Conservation (phyloP, 768 basidiomycete genomes). For the Leccinellum rugosiceps region DNA sequence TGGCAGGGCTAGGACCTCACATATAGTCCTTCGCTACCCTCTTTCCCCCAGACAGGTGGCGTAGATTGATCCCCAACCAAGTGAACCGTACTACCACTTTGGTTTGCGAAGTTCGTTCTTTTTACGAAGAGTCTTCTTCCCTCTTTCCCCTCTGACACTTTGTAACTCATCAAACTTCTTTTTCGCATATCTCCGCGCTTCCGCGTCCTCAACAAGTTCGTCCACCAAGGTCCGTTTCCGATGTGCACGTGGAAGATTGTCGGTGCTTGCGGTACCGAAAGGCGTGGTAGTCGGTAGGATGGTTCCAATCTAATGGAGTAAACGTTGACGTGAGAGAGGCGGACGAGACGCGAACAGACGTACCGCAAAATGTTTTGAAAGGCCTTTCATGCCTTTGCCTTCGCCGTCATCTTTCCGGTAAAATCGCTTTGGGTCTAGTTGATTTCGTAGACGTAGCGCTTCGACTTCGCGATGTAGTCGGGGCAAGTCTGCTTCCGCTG, state of each 20-base stretch:
- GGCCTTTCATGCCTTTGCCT: conserved; percentile 76
- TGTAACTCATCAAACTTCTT: conserved; percentile 84
- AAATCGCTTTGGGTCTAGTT: conserved; percentile 90
- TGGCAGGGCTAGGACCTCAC: background rate
- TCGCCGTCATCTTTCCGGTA: conserved; percentile 86
- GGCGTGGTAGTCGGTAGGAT: conserved; percentile 68
- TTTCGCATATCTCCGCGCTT: conserved; percentile 85
- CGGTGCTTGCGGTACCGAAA: conserved; percentile 64
- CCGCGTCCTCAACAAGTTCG: conserved; percentile 85
- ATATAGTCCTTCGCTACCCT: background rate
- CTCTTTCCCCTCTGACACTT: conserved; percentile 60
- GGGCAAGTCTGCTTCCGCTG: conserved; percentile 74
- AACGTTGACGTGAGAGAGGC: conserved; percentile 6
- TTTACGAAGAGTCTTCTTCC: conserved; percentile 64
- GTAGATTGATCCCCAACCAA: conserved; percentile 7
- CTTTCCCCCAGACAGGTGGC: conserved; percentile 2
- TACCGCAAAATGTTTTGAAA: conserved; percentile 91
- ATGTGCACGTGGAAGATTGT: conserved; percentile 66
- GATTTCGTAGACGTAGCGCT: conserved; percentile 79
- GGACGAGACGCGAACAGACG: conserved; percentile 22
- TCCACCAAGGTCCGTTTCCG: conserved; percentile 85
- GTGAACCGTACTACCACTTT: conserved; percentile 56
- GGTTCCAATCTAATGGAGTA: conserved; percentile 63
- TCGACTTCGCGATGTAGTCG: conserved; percentile 82
- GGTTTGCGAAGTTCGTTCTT: conserved; percentile 59